Percentiles rank a stretch among this genome's conserved stretches.
phyloP scores from a whole-genome alignment of 176 grass and related monocot species.

The Phragmites australis region DNA sequence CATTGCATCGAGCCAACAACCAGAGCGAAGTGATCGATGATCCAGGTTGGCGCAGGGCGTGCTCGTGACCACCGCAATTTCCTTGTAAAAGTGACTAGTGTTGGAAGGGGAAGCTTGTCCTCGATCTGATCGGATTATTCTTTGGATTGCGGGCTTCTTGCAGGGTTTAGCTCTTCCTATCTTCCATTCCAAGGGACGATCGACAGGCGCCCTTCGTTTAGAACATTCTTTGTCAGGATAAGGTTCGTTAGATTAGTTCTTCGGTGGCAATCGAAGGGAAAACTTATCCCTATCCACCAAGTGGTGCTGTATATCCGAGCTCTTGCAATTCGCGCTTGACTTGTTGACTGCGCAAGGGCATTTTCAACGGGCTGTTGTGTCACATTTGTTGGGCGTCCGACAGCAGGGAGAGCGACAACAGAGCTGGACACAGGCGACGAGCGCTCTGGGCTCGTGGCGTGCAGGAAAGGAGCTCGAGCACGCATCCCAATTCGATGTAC shows the following conservation, averaged over 20 bases:
- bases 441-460: too few relatives aligned
- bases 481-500: too few relatives aligned
- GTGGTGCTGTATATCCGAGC: constrained; percentile 3
- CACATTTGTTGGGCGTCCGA: too few relatives aligned
- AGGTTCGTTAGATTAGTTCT: background rate
- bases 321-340: background rate
- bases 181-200: background rate
- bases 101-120: background rate
- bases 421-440: too few relatives aligned
- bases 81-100: background rate
- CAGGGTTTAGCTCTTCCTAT: too few relatives aligned
- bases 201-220: background rate
- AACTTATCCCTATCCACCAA: background rate
- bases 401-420: too few relatives aligned
- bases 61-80: background rate
- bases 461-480: too few relatives aligned
- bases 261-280: background rate
- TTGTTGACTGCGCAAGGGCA: background rate
- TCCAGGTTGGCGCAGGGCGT: background rate
- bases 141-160: background rate
- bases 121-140: background rate
- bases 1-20: constrained; percentile 29
- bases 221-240: background rate
- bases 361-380: too few relatives aligned
- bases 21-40: background rate